These are phyloP conservation scores for Cercospora sesami DNA, from an alignment of 2,329 filamentous ascomycete genomes.

Conservation along the genomic window DNA sequence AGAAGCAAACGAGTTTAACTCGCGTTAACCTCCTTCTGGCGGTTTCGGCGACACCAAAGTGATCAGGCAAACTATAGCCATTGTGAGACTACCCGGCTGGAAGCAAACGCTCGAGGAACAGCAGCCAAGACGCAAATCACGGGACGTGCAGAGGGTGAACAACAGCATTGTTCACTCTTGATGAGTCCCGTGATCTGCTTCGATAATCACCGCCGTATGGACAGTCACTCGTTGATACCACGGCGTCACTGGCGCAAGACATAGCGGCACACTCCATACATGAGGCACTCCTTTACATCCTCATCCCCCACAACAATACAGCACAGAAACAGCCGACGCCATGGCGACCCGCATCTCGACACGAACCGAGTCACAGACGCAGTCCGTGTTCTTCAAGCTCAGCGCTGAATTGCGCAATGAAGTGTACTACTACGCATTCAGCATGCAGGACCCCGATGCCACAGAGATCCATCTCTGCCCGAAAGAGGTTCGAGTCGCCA, in stretches of 20 bases:
- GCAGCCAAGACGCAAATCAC: background rate
- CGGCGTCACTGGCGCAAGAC: background rate
- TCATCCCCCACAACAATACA: background rate
- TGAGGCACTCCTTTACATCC: background rate
- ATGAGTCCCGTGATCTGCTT: background rate
- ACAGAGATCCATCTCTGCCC: too few relatives aligned
- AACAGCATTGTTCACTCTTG: background rate
- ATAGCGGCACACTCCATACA: background rate
- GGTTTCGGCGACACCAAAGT: background rate
- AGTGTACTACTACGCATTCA: background rate
- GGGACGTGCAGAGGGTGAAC: too few relatives aligned
- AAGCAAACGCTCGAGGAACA: background rate
- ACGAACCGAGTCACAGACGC: background rate
- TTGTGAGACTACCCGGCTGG: background rate
- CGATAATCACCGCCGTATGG: background rate
- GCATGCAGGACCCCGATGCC: too few relatives aligned
- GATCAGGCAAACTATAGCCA: background rate
- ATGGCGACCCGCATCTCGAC: background rate
- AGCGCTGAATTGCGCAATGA: background rate
- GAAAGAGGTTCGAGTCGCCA: too few relatives aligned
- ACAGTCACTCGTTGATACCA: background rate
- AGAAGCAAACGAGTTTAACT: background rate
- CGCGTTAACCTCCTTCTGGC: background rate
- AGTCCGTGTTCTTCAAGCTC: background rate
- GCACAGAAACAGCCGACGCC: background rate